A percentile compares a stretch with the other conserved stretches of the same genome.
These are phyloP conservation scores for Podila clonocystis DNA, from an alignment of 192 early-diverging fungal genomes.

Conservation along the genomic window DNA sequence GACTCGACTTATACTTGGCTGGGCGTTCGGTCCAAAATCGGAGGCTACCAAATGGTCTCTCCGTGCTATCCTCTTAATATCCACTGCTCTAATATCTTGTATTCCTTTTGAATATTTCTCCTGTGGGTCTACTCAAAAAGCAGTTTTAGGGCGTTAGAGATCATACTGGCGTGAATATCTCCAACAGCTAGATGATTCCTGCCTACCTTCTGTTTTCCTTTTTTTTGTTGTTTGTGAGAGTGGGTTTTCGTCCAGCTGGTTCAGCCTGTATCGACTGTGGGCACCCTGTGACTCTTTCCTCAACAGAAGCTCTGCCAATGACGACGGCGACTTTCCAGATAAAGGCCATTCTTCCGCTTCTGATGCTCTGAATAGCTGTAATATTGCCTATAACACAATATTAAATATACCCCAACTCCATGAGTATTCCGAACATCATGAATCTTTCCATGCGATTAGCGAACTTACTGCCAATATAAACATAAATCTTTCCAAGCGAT, in stretches of 20 bases:
- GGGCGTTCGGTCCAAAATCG: conserved; percentile 49
- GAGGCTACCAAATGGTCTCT: conserved; percentile 25
- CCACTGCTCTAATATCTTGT: conserved; percentile 27
- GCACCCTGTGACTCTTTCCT: conserved; percentile 55
- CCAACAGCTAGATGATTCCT: background rate
- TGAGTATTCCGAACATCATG: background rate
- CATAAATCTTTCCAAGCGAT: too few relatives aligned
- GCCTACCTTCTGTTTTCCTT: conserved; percentile 33
- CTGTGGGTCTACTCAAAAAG: conserved; percentile 7
- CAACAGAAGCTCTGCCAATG: conserved; percentile 50
- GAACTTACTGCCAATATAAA: conserved; percentile 52
- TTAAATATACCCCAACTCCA: background rate
- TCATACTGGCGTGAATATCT: background rate
- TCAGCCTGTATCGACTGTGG: conserved; percentile 51
- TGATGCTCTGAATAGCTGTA: conserved; percentile 41
- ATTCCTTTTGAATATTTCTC: conserved; percentile 18
- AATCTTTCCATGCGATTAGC: too few relatives aligned
- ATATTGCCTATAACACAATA: conserved; percentile 24
- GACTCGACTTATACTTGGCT: conserved; percentile 43
- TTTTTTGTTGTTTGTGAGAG: conserved; percentile 21
- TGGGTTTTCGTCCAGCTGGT: conserved; percentile 58
- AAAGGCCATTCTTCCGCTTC: conserved; percentile 53
- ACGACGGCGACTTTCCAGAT: conserved; percentile 49
- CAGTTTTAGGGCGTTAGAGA: background rate
- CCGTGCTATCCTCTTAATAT: conserved; percentile 16